Base-by-base conservation (phyloP, 192 early-diverging fungal species). In the Gonapodya prolifera region DNA sequence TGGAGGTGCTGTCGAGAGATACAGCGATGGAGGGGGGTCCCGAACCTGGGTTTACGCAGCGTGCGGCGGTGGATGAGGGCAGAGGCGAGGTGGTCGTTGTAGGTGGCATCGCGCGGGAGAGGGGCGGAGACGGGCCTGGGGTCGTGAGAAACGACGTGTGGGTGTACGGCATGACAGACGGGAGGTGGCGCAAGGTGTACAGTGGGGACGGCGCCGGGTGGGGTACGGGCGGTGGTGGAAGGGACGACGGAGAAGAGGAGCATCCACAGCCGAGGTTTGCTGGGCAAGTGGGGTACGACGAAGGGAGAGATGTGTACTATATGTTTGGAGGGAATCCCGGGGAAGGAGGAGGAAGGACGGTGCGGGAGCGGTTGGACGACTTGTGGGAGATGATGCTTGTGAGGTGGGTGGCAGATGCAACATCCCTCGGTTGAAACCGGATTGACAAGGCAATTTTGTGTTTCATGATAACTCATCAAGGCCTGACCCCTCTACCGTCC, bases 251-350 rank as follows among this genome's bases (percentile, higher is more conserved):
- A 36, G n/a, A n/a, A n/a, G n/a, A n/a, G n/a, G n/a, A n/a, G n/a
- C n/a, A n/a, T n/a, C 96, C 96, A 0, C 82, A 87, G 8, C 92
- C 96, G n/a, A 86, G 96, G 33, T 96, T 92, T 85, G 96, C 95
- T 0, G 94, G 96, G 78, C 94, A 97, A 80, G 83, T 96, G 81
- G 94, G 94, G 2, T 98, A 95, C 83, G 92, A 98, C 79, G 80
- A 79, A 1, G 80, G 80, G 28, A 84, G 86, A 2, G 87, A 89
- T 73, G 82, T 83, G 1, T 96, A 98, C 77, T 94, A 92, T 82
- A 79, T 98, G 79, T 98, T 98, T 88, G 97, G 97, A 8, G 97
- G 97, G 33, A 98, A 96, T 76, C 94, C 95, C 1, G 93, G 93
- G 1, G 92, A 93, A 34, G 79, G 76, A 18, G 83, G 78, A 30